These are phyloP conservation scores for Flaveria ramosissima DNA, from an alignment of 129 eudicot species.

Conservation along the genomic window DNA sequence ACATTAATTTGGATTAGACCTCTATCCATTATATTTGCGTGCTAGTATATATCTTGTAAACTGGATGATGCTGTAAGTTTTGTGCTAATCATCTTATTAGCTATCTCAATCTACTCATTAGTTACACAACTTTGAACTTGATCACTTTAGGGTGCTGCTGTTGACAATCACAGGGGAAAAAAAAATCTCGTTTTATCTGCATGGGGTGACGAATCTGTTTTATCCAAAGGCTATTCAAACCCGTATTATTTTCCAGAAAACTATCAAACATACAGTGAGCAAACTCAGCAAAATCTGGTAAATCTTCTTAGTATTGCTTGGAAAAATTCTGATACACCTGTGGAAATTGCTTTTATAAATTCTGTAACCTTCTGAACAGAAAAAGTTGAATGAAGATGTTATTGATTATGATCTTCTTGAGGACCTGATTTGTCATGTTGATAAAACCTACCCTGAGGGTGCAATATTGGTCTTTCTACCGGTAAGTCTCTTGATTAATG, in stretches of 20 bases:
- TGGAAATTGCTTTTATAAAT: constrained; percentile 14
- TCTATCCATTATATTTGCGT: not conserved
- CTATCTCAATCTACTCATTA: constrained; percentile 13
- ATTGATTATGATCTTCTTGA: constrained; percentile 95
- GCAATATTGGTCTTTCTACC: constrained; percentile 90
- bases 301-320: constrained; percentile 10
- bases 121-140: constrained; percentile 13
- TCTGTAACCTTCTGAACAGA: constrained; percentile 49
- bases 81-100: constrained; percentile 15
- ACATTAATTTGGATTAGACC: not conserved
- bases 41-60: not conserved
- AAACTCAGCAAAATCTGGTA: constrained; percentile 90
- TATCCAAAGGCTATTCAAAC: constrained; percentile 61
- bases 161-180: constrained; percentile 85
- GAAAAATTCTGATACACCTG: constrained; percentile 5
- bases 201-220: constrained; percentile 89
- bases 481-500: constrained; percentile 39
- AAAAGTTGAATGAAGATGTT: constrained; percentile 78
- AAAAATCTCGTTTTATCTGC: constrained; percentile 81
- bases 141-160: constrained; percentile 63
- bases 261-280: constrained; percentile 73
- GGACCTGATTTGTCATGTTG: constrained; percentile 85
- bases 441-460: constrained; percentile 77
- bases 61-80: constrained; percentile 16
- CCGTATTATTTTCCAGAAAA: constrained; percentile 62